Evolutionary conservation across 129 eudicot species (phyloP).

Genomic region (Saposhnikovia divaricata): DNA sequence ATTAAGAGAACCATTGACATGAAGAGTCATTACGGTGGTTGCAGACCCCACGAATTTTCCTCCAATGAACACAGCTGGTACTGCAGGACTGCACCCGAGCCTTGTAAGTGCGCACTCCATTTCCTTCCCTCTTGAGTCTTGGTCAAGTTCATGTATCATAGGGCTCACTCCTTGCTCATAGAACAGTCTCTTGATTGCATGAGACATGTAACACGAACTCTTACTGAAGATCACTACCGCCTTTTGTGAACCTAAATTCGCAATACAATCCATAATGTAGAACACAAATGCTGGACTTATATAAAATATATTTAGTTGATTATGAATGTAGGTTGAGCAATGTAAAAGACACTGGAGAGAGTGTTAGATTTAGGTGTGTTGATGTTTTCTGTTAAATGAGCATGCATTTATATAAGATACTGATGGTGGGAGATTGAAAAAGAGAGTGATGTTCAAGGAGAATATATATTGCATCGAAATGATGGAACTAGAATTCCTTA

Average conservation of each 20-base stretch:
- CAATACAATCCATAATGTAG: neutral
- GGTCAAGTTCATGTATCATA: constrained; percentile 3
- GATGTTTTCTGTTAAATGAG: neutral
- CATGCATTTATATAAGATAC: neutral
- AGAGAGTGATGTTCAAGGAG: neutral
- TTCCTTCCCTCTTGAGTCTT: constrained; percentile 9
- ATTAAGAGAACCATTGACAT: constrained; percentile 4
- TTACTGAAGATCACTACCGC: neutral
- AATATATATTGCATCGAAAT: neutral
- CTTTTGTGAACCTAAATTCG: neutral
- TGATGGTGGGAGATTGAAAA: neutral
- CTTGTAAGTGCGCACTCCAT: neutral
- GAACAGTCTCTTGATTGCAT: constrained; percentile 5
- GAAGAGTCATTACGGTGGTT: constrained; percentile 4
- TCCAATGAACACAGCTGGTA: constrained; percentile 10
- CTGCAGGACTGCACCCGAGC: neutral
- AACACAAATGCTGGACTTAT: neutral
- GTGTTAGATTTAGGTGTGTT: neutral
- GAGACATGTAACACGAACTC: constrained; percentile 6
- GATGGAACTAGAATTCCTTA: neutral
- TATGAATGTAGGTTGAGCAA: neutral
- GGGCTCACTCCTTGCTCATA: constrained; percentile 9
- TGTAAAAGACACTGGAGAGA: neutral
- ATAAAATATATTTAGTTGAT: neutral
- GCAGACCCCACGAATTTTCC: constrained; percentile 9